phyloP scores from a whole-genome alignment of 1,284 basidiomycete genomes.

The Sporisorium exsertum region DNA sequence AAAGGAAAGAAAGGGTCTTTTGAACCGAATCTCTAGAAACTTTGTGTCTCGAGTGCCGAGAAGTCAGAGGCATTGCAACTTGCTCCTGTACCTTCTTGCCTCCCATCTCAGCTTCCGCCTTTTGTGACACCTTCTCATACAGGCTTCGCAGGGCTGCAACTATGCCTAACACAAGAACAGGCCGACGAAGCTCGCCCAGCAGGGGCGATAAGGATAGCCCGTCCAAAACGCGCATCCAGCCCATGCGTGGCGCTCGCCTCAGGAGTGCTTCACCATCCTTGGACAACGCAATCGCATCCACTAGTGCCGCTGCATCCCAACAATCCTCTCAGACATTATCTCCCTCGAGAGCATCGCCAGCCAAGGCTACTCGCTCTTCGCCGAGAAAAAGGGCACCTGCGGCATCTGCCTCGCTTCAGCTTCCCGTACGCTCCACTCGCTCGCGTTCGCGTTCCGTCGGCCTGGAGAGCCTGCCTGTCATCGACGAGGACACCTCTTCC shows the following conservation, averaged over 20 bases:
- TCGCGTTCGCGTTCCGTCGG: constrained; percentile 42
- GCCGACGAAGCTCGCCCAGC: constrained; percentile 45
- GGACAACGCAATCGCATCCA: constrained; percentile 22
- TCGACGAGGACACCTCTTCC: constrained; percentile 13
- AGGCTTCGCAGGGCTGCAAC: background rate
- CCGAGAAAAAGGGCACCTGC: constrained; percentile 34
- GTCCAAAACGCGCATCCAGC: constrained; percentile 44
- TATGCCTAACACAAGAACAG: constrained; percentile 43
- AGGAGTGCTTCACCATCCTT: constrained; percentile 47
- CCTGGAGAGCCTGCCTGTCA: constrained; percentile 20
- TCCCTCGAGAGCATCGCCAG: constrained; percentile 17
- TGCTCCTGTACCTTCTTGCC: background rate
- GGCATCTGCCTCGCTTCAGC: constrained; percentile 25
- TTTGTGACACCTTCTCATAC: background rate
- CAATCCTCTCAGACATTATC: constrained; percentile 17
- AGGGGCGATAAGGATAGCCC: constrained; percentile 35
- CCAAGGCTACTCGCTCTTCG: constrained; percentile 28
- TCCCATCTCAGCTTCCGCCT: background rate
- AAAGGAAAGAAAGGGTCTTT: constrained; percentile 3
- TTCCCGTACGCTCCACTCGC: constrained; percentile 31
- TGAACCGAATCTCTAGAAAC: background rate
- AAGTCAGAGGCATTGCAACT: background rate
- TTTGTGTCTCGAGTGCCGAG: background rate
- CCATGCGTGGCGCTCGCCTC: constrained; percentile 43
- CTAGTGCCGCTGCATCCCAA: constrained; percentile 19